Evolutionary conservation across 2,329 filamentous ascomycete genomes (phyloP).

Genomic region (Colletotrichum viniferum): DNA sequence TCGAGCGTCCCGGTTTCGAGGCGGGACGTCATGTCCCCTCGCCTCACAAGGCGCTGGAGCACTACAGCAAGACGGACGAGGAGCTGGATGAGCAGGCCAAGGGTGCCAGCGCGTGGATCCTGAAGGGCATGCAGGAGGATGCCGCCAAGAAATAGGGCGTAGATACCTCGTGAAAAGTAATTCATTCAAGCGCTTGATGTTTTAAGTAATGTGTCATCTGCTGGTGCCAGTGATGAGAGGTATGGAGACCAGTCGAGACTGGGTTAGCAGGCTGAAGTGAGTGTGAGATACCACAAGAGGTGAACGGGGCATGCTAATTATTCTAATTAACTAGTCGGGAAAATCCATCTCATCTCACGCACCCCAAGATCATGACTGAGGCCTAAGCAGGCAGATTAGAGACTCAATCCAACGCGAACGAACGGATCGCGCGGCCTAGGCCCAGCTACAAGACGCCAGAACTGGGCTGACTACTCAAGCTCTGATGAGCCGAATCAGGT

Average conservation of each 20-base stretch:
- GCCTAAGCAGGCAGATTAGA: too few species aligned
- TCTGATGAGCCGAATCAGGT: not conserved
- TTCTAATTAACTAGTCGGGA: not conserved
- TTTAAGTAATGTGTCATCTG: not conserved
- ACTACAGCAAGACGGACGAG: slow-evolving; percentile 48
- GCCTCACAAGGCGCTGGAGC: slow-evolving; percentile 63
- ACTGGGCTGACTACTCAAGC: accelerated
- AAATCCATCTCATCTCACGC: not conserved
- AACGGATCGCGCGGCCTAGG: not conserved
- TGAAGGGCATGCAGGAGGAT: slow-evolving; percentile 72
- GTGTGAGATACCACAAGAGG: not conserved
- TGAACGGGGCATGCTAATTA: not conserved
- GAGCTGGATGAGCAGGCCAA: slow-evolving; percentile 62
- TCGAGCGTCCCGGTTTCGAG: slow-evolving; percentile 72
- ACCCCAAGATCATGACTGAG: not conserved
- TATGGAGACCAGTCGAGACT: not conserved
- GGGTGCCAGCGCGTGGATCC: slow-evolving; percentile 62
- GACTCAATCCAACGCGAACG: not conserved
- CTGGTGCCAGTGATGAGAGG: not conserved
- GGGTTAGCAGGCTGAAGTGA: not conserved
- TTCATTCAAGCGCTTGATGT: not conserved
- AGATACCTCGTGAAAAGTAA: not conserved
- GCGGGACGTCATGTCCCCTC: slow-evolving; percentile 77
- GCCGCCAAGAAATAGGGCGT: slow-evolving; percentile 46
- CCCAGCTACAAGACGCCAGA: not conserved